Evolutionary conservation across 805 yeast genomes (phyloP).

Genomic region (Yarrowia yakushimensis): DNA sequence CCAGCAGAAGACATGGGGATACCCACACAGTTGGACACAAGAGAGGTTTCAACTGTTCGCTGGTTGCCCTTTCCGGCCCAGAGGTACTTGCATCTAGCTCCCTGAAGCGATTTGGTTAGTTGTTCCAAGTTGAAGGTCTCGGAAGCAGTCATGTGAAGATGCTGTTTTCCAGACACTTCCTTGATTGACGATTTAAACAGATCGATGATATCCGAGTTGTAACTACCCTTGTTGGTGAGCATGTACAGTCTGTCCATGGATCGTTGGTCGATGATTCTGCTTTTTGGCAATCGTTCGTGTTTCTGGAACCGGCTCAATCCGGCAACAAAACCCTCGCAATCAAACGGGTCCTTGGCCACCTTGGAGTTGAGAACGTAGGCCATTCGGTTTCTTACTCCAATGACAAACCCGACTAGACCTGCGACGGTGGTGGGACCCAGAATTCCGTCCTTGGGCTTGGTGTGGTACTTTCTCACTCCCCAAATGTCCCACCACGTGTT

Average conservation of each 20-base stretch:
- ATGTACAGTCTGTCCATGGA: conserved; percentile 51
- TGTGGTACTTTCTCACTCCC: conserved; percentile 45
- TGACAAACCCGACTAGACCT: conserved; percentile 72
- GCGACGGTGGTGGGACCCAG: conserved; percentile 68
- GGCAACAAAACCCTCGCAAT: conserved; percentile 61
- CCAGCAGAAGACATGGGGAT: conserved; percentile 20
- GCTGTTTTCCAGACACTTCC: conserved; percentile 49
- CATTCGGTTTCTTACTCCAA: conserved; percentile 62
- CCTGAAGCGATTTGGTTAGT: conserved; percentile 35
- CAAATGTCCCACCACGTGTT: conserved; percentile 76
- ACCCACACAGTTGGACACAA: conserved; percentile 6
- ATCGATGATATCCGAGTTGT: conserved; percentile 38
- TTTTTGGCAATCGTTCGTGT: conserved; percentile 52
- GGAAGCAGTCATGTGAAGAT: conserved; percentile 35
- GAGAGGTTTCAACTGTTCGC: conserved; percentile 32
- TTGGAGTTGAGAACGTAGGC: conserved; percentile 53
- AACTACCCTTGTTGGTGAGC: conserved; percentile 45
- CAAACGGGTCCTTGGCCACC: conserved; percentile 79
- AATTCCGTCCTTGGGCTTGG: conserved; percentile 48
- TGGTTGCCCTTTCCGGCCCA: conserved; percentile 53
- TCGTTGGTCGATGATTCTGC: conserved; percentile 53
- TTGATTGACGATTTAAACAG: conserved; percentile 72
- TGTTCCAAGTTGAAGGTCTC: conserved; percentile 41
- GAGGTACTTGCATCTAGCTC: conserved; percentile 37
- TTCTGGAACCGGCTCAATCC: conserved; percentile 78